Evolutionary conservation across 768 basidiomycete genomes (phyloP), one percentile per base, ranked within the genome.

Genomic region (Pisolithus tinctorius): DNA sequence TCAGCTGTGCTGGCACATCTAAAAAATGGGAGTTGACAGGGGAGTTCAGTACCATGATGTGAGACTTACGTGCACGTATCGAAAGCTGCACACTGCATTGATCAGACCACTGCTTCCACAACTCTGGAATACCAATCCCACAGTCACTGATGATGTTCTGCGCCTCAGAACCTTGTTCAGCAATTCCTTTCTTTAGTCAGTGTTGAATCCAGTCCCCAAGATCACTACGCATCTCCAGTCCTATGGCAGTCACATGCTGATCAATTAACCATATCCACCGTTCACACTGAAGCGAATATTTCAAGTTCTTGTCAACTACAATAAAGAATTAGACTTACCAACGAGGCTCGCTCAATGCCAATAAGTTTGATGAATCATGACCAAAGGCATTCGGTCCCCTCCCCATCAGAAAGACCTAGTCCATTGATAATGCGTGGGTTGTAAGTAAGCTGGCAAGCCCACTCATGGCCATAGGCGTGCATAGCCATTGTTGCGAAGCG

Each of bases 391-490:
- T 56, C 48, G 5, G 47, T 54, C 6, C 55, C 55, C 39, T 54
- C 45, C 11, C 52, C 49, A 34, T 57, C 36, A 8, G 52, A 47
- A 3, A 57, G 29, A 4, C 55, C 49, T 13, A 54, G 31, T 2
- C 55, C 53, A 7, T 31, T 6, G 2, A n/a, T 10, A 10, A 57
- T 25, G 6, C 23, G 17, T 2, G 53, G 53, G 29, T 54, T 54
- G 39, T 42, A 56, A 3, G 47, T 16, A 1, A 56, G 46, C 30
- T 56, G 55, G 29, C 55, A 52, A 60, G 65, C 54, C 70, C 68
- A 73, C 42, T 70, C 61, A 47, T 73, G 72, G 13, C 64, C 67
- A 48, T 70, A 72, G 0, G 69, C 69, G 53, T 76, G 73, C 65
- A 74, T 68, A 0, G 67, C 70, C 6, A 64, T 66, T 0, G 69